A percentile compares a stretch with the other conserved stretches of the same genome.
These are phyloP conservation scores for Trypanosoma boissoni DNA, from an alignment of 208 protist species.

Conservation along the genomic window DNA sequence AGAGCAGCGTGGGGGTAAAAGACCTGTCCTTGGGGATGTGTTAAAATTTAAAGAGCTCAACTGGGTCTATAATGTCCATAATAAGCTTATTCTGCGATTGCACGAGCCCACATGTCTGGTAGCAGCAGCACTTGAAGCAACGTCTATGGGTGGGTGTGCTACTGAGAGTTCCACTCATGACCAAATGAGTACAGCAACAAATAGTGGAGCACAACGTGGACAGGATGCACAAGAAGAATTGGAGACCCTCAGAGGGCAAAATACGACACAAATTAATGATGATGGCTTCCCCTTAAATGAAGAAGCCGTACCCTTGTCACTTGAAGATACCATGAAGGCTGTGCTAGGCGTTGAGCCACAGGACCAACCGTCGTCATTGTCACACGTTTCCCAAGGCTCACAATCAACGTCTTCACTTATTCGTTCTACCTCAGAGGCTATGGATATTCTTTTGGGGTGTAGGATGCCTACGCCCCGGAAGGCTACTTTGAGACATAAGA, in stretches of 20 bases:
- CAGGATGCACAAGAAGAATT: no score
- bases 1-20: constrained; percentile 13
- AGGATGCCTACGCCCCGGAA: background rate
- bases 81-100: constrained; percentile 27
- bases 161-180: background rate
- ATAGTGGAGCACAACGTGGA: no score
- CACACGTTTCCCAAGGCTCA: background rate
- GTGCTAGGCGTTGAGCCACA: constrained; percentile 20
- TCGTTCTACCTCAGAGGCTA: constrained; percentile 15
- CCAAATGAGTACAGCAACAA: no score
- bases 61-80: constrained; percentile 11
- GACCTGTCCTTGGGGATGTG: background rate
- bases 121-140: constrained; percentile 27
- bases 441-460: constrained; percentile 12
- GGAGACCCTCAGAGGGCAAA: no score
- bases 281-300: background rate
- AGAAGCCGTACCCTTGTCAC: background rate
- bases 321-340: constrained; percentile 14
- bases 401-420: constrained; percentile 1
- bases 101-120: constrained; percentile 56
- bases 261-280: background rate
- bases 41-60: constrained; percentile 14
- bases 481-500: constrained; percentile 22
- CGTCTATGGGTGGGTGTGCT: background rate
- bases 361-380: no score